A percentile compares a stretch with the other conserved stretches of the same genome.
Evolutionary conservation across 2,329 filamentous ascomycete species (phyloP).

Genomic region (Aspergillus transmontanensis): DNA sequence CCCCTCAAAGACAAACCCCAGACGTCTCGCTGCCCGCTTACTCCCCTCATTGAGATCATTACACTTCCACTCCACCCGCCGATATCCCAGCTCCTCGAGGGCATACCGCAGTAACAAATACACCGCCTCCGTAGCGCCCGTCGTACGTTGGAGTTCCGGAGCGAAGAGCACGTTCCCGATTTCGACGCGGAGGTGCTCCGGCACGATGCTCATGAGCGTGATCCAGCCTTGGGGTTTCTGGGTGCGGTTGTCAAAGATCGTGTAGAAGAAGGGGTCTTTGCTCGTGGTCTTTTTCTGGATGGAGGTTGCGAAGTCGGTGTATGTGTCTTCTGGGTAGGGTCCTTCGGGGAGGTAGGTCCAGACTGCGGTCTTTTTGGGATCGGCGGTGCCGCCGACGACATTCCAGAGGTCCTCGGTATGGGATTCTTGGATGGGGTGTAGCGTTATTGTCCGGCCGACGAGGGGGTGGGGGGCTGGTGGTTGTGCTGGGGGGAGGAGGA

Average conservation of each 20-base stretch:
- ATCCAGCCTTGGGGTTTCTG: background rate
- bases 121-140: background rate
- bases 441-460: background rate
- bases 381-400: background rate
- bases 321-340: background rate
- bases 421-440: background rate
- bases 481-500: background rate
- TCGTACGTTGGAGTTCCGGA: background rate
- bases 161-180: constrained; percentile 5
- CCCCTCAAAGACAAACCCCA: constrained; percentile 64
- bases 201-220: constrained; percentile 4
- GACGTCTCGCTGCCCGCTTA: constrained; percentile 55
- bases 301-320: background rate
- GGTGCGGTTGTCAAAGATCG: background rate
- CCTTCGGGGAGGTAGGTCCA: background rate
- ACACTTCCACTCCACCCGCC: constrained; percentile 67
- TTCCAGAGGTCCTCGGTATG: background rate
- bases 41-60: constrained; percentile 59
- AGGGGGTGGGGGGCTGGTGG: background rate
- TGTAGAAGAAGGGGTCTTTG: constrained; percentile 1
- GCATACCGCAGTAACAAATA: constrained; percentile 51
- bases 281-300: background rate
- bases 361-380: background rate
- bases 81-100: constrained; percentile 58
- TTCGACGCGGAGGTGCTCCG: background rate